phyloP scores from a whole-genome alignment of 2,329 filamentous ascomycete species.

The Aspergillus udagawae region DNA sequence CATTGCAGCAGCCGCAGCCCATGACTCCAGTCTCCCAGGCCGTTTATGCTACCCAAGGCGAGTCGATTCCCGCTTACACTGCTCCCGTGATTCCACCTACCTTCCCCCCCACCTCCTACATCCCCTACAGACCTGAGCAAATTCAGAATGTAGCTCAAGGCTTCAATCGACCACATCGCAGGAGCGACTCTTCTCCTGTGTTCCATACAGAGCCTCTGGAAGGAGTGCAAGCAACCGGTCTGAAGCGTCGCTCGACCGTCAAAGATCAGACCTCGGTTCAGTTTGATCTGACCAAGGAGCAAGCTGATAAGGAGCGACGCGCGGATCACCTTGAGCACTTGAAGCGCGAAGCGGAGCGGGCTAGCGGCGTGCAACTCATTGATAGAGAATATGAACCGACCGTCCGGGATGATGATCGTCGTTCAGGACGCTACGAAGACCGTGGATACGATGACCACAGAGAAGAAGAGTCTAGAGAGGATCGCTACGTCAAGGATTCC shows the following conservation, averaged over 20 bases:
- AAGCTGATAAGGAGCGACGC: conserved; percentile 47
- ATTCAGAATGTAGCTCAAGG: conserved; percentile 4
- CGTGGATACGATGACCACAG: conserved; percentile 17
- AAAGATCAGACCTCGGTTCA: conserved; percentile 48
- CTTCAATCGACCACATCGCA: conserved; percentile 22
- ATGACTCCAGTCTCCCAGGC: conserved; percentile 66
- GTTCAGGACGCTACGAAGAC: conserved; percentile 15
- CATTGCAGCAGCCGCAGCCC: conserved; percentile 82
- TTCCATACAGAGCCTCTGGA: conserved; percentile 30
- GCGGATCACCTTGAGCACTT: conserved; percentile 22
- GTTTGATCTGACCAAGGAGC: conserved; percentile 56
- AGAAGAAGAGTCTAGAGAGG: conserved; percentile 8
- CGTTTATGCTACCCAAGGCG: conserved; percentile 54
- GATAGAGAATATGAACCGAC: conserved; percentile 25
- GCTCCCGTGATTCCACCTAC: conserved; percentile 40
- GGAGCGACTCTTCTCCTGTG: conserved; percentile 47
- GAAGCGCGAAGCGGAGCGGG: conserved; percentile 17
- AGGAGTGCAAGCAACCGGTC: conserved; percentile 15
- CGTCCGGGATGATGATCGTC: conserved; percentile 13
- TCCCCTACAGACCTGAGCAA: conserved; percentile 15
- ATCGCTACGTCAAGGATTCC: background rate
- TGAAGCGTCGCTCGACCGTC: conserved; percentile 30
- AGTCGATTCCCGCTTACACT: conserved; percentile 37
- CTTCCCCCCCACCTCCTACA: conserved; percentile 22
- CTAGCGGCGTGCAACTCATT: conserved; percentile 23